These are phyloP conservation scores for Lactarius indigo DNA, from an alignment of 768 basidiomycete genomes.

Conservation along the genomic window DNA sequence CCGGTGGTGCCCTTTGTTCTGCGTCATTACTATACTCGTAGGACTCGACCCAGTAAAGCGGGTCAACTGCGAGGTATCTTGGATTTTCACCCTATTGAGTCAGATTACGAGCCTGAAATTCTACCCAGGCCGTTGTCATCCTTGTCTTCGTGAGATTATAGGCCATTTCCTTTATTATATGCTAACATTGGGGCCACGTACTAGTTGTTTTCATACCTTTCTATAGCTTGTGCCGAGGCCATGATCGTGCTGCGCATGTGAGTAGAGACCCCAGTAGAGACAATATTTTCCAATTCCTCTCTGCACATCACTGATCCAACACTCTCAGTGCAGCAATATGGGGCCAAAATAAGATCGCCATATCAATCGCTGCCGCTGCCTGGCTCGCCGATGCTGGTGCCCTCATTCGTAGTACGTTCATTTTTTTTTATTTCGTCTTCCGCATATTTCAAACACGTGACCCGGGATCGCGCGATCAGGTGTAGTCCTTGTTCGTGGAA, in stretches of 20 bases:
- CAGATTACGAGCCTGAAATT: neutral
- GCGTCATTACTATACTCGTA: neutral
- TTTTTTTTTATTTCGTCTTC: neutral
- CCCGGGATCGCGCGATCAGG: neutral
- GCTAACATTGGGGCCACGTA: neutral
- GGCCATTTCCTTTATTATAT: neutral
- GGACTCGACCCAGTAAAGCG: neutral
- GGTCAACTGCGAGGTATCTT: neutral
- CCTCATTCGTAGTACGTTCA: neutral
- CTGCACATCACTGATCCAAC: neutral
- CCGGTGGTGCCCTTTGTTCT: neutral
- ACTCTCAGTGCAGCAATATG: conserved; percentile 10
- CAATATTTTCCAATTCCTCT: neutral
- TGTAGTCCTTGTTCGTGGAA: neutral
- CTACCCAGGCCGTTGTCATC: neutral
- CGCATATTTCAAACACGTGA: neutral
- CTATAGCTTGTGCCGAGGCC: conserved; percentile 6
- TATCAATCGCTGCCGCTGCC: neutral
- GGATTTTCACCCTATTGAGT: neutral
- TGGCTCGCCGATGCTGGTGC: neutral
- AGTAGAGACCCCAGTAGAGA: neutral
- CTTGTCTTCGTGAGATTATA: neutral
- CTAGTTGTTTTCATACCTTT: neutral
- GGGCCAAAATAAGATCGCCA: neutral
- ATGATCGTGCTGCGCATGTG: conserved; percentile 21